Conservation (phyloP, 495 filamentous ascomycete genomes). For the Collariella sp. region DNA sequence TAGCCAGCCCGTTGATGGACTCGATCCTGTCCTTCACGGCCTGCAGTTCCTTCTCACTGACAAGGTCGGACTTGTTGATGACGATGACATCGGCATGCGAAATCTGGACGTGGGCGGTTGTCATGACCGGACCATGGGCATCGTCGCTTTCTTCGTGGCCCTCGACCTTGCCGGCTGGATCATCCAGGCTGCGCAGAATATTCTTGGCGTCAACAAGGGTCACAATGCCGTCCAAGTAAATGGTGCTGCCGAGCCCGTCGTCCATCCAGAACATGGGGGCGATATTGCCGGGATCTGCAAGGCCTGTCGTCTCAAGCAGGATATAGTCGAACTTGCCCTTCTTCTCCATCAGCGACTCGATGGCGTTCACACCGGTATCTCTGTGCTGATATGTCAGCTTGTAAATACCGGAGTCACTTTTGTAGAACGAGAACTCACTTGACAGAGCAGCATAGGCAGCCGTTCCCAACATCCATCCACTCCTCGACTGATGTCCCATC, state of each 20-base stretch:
- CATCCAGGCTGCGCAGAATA: slow-evolving; percentile 69
- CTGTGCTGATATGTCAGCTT: slow-evolving; percentile 31
- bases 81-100: slow-evolving; percentile 95
- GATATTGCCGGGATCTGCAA: slow-evolving; percentile 92
- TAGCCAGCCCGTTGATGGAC: slow-evolving; percentile 85
- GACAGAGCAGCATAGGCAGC: slow-evolving; percentile 97
- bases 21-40: slow-evolving; percentile 56
- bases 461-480: slow-evolving; percentile 93
- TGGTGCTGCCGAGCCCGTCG: slow-evolving; percentile 83
- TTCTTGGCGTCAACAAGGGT: slow-evolving; percentile 95
- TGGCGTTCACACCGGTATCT: slow-evolving; percentile 84
- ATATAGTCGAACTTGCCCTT: slow-evolving; percentile 96
- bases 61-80: slow-evolving; percentile 89
- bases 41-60: slow-evolving; percentile 58
- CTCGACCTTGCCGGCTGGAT: slow-evolving; percentile 54
- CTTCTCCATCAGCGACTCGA: slow-evolving; percentile 92
- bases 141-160: slow-evolving; percentile 45
- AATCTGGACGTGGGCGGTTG: slow-evolving; percentile 91
- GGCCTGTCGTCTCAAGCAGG: slow-evolving; percentile 88
- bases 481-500: slow-evolving; percentile 80
- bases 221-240: slow-evolving; percentile 94
- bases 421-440: slow-evolving; percentile 49
- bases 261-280: slow-evolving; percentile 97
- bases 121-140: slow-evolving; percentile 53
- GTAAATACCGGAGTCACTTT: background rate